These are phyloP conservation scores for Mallotus nudiflorus DNA, from an alignment of 345 rosid species.

Conservation along the genomic window DNA sequence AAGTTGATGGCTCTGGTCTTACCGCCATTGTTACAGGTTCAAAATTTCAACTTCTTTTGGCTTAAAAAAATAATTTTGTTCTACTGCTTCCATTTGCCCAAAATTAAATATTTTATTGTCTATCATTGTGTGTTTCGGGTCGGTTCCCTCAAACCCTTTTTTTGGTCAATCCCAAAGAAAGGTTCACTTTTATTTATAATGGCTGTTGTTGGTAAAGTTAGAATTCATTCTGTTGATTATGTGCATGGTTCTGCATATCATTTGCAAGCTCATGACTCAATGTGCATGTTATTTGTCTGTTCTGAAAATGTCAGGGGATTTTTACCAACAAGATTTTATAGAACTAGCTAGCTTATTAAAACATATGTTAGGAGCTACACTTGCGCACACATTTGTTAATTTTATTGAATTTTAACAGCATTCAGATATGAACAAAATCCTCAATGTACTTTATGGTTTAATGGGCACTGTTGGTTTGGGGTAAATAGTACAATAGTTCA, in stretches of 20 bases:
- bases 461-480: not conserved
- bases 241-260: too few species aligned
- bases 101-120: too few species aligned
- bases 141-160: too few species aligned
- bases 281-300: too few species aligned
- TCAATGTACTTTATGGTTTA: not conserved
- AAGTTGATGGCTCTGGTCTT: constrained; percentile 69
- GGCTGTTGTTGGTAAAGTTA: not conserved
- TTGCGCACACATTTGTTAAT: not conserved
- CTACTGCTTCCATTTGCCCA: not conserved
- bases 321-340: too few species aligned
- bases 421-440: too few species aligned
- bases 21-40: constrained; percentile 81
- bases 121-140: too few species aligned
- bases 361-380: not conserved
- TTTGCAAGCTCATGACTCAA: too few species aligned
- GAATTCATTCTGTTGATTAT: not conserved
- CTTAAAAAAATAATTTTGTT: too few species aligned
- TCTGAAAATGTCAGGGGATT: too few species aligned
- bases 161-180: too few species aligned
- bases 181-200: not conserved
- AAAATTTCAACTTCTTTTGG: not conserved
- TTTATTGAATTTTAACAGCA: not conserved
- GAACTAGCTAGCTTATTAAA: too few species aligned
- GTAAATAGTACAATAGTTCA: not conserved